Percentiles rank a stretch among this genome's conserved stretches.
Conservation (phyloP, 495 filamentous ascomycete genomes). For the Penicillium manginii region DNA sequence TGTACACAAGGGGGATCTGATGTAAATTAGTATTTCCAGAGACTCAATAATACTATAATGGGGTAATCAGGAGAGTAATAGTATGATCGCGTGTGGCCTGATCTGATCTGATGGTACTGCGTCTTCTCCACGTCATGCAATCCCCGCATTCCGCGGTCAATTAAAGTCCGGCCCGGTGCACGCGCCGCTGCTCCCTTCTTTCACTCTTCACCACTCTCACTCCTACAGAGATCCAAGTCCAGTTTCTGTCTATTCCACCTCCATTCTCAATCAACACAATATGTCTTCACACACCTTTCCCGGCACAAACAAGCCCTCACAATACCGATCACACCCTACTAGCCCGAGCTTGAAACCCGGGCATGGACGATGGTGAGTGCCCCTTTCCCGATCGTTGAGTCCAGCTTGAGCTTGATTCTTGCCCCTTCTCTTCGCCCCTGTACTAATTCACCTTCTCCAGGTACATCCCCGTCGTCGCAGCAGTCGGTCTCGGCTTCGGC, state of each 20-base stretch:
- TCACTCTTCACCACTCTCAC: neutral
- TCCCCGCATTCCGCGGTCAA: conserved; percentile 26
- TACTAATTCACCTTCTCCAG: conserved; percentile 13
- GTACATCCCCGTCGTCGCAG: conserved; percentile 39
- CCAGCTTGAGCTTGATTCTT: neutral
- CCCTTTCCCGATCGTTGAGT: neutral
- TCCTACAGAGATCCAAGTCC: neutral
- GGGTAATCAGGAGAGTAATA: neutral
- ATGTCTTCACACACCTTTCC: conserved; percentile 33
- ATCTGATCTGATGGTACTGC: neutral
- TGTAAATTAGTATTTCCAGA: neutral
- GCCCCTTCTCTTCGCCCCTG: neutral
- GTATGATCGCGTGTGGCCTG: conserved; percentile 4
- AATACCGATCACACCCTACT: conserved; percentile 17
- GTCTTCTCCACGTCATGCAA: conserved; percentile 30
- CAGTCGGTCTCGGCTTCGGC: conserved; percentile 38
- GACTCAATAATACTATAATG: neutral
- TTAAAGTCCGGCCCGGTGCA: conserved; percentile 22
- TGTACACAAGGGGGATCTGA: neutral
- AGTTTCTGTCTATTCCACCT: neutral
- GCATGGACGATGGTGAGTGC: conserved; percentile 24
- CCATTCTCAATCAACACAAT: conserved; percentile 1
- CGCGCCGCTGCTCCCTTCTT: conserved; percentile 14
- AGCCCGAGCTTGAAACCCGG: conserved; percentile 23
- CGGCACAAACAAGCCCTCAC: conserved; percentile 20